Conservation (phyloP, 768 basidiomycete species). For the Serendipita sp. region DNA sequence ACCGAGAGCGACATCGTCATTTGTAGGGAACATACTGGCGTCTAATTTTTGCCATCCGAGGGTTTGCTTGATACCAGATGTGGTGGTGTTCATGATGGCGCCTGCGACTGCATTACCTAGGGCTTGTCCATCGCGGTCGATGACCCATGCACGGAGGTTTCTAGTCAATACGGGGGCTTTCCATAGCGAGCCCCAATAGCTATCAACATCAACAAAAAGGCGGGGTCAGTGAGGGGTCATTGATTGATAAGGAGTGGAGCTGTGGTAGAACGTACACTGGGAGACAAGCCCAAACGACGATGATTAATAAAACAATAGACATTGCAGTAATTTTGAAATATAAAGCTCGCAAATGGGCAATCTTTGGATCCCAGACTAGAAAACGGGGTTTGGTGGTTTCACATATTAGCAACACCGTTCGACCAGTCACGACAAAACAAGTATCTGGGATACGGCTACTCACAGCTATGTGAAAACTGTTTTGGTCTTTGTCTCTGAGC, state of each 20-base stretch:
- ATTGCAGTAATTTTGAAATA: conserved; percentile 21
- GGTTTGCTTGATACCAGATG: conserved; percentile 10
- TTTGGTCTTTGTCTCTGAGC: not conserved
- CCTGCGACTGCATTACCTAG: conserved; percentile 20
- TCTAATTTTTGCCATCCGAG: conserved; percentile 15
- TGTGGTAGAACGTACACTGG: conserved; percentile 20
- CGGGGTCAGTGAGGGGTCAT: not conserved
- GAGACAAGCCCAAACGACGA: conserved; percentile 26
- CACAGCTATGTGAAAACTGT: not conserved
- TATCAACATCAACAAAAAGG: conserved; percentile 6
- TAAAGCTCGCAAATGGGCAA: conserved; percentile 14
- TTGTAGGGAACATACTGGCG: conserved; percentile 13
- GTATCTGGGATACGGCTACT: not conserved
- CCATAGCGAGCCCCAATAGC: conserved; percentile 17
- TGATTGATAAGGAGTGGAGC: conserved; percentile 11
- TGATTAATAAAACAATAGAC: conserved; percentile 18
- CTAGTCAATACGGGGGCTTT: conserved; percentile 12
- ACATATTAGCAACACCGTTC: no score
- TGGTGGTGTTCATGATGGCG: conserved; percentile 15
- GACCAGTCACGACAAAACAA: no score
- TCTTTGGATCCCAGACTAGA: conserved; percentile 15
- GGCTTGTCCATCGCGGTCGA: conserved; percentile 24
- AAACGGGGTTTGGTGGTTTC: not conserved
- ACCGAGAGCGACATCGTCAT: conserved; percentile 18
- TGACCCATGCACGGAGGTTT: conserved; percentile 24